Conservation (phyloP, 1,284 basidiomycete genomes). For the Peniophora sp. region DNA sequence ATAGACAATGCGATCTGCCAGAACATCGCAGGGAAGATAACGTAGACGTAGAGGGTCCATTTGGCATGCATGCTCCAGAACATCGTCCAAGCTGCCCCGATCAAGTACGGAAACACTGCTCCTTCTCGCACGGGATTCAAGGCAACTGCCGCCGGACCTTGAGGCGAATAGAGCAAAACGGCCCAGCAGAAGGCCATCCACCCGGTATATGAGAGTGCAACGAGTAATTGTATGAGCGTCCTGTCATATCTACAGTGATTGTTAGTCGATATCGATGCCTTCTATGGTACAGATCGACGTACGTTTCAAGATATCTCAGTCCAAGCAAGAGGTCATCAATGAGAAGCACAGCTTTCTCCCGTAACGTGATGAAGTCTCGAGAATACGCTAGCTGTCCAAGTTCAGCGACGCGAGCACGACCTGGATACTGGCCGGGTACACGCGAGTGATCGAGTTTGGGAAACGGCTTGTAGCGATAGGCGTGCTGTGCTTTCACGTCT, state of each 20-base stretch:
- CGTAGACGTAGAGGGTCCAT: conserved; percentile 73
- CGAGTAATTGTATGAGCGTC: conserved; percentile 61
- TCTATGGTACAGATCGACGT: conserved; percentile 9
- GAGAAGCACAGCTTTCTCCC: conserved; percentile 42
- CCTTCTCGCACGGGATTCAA: too few relatives aligned
- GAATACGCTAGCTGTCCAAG: conserved; percentile 38
- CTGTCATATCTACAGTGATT: conserved; percentile 58
- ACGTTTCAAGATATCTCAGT: conserved; percentile 79
- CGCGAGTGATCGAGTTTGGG: conserved; percentile 40
- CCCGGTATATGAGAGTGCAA: conserved; percentile 68
- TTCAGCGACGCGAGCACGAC: conserved; percentile 23
- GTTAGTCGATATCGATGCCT: background rate
- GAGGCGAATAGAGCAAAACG: conserved; percentile 33
- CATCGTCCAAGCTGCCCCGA: conserved; percentile 31
- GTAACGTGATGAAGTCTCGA: conserved; percentile 41
- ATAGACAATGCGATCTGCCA: conserved; percentile 40
- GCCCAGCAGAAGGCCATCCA: conserved; percentile 66
- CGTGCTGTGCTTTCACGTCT: conserved; percentile 56
- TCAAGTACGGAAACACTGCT: too few relatives aligned
- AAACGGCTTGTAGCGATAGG: conserved; percentile 59
- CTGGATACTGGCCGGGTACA: conserved; percentile 12
- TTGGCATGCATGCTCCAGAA: conserved; percentile 65
- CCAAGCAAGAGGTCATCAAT: conserved; percentile 57
- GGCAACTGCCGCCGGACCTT: background rate
- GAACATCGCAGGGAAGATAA: conserved; percentile 70